These are phyloP conservation scores for Fusarium citri DNA, from an alignment of 2,329 filamentous ascomycete species.

Conservation along the genomic window DNA sequence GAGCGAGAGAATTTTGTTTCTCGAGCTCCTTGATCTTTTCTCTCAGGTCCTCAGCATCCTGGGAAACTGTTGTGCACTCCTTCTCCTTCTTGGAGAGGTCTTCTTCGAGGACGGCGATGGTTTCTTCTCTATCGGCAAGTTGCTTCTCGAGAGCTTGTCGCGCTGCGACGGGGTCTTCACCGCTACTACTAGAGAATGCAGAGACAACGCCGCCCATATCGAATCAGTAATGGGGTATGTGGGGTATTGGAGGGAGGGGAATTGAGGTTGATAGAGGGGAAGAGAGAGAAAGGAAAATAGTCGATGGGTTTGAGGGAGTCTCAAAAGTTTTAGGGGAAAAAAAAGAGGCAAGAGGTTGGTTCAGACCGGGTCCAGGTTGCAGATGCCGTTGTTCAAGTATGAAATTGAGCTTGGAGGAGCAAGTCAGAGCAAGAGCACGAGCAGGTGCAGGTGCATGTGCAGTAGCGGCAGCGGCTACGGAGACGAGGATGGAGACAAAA, in stretches of 20 bases:
- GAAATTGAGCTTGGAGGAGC: conserved; percentile 10
- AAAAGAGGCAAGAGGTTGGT: conserved; percentile 29
- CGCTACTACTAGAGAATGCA: conserved; percentile 51
- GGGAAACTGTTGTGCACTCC: conserved; percentile 49
- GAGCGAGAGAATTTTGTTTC: conserved; percentile 45
- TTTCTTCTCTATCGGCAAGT: conserved; percentile 54
- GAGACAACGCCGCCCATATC: conserved; percentile 57
- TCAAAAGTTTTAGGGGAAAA: conserved; percentile 12
- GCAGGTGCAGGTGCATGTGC: conserved; percentile 12
- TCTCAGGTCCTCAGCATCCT: conserved; percentile 54
- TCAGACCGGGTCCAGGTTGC: conserved; percentile 22
- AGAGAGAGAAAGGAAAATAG: conserved; percentile 10
- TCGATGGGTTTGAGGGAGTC: conserved; percentile 20
- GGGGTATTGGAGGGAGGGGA: conserved; percentile 12
- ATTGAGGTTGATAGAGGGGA: conserved; percentile 23
- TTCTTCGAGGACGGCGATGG: conserved; percentile 49
- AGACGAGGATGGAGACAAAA: conserved; percentile 15
- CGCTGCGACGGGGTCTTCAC: conserved; percentile 48
- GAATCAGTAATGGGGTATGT: conserved; percentile 39
- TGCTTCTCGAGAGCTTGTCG: conserved; percentile 53
- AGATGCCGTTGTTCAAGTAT: conserved; percentile 34
- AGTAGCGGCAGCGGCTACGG: conserved; percentile 36
- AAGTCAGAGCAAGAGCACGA: not conserved
- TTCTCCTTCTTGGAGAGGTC: conserved; percentile 55
- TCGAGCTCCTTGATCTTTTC: conserved; percentile 54